phyloP scores from a whole-genome alignment of 1,284 basidiomycete species.

The Pholiota adiposa region DNA sequence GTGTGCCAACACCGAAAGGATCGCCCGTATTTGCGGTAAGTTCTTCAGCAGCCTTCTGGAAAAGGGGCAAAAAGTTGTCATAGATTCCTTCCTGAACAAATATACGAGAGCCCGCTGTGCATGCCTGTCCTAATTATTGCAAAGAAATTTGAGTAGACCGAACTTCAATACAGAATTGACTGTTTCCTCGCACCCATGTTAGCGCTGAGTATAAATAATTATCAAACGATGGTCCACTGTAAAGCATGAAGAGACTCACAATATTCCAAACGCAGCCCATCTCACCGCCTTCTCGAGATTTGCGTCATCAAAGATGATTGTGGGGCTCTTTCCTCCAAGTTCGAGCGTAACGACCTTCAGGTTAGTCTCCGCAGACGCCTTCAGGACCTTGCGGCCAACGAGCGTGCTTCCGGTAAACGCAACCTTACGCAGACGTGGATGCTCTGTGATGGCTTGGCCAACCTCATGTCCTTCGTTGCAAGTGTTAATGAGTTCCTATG shows the following conservation, averaged over 20 bases:
- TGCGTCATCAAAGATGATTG: slow-evolving; percentile 78
- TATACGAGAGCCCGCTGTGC: slow-evolving; percentile 83
- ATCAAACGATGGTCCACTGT: neutral
- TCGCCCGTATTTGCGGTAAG: slow-evolving; percentile 66
- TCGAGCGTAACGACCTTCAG: slow-evolving; percentile 90
- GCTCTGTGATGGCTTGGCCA: slow-evolving; percentile 53
- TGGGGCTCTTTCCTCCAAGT: slow-evolving; percentile 88
- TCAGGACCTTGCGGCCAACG: slow-evolving; percentile 84
- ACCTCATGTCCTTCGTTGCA: slow-evolving; percentile 57
- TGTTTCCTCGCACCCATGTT: slow-evolving; percentile 34
- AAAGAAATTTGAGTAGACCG: neutral
- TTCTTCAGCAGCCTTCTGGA: slow-evolving; percentile 56
- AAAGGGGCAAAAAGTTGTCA: slow-evolving; percentile 65
- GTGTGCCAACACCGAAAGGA: slow-evolving; percentile 72
- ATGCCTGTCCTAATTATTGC: slow-evolving; percentile 62
- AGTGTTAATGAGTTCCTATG: neutral
- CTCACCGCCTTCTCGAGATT: slow-evolving; percentile 80
- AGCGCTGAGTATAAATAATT: slow-evolving; percentile 31
- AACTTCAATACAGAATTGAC: neutral
- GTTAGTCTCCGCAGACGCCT: slow-evolving; percentile 81
- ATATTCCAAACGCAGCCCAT: slow-evolving; percentile 84
- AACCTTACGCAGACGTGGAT: slow-evolving; percentile 70
- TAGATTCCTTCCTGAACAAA: slow-evolving; percentile 86
- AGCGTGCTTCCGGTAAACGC: slow-evolving; percentile 80
- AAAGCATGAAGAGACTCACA: slow-evolving; percentile 46